These are phyloP conservation scores for Paraconiothyrium sp. DNA, from an alignment of 2,329 filamentous ascomycete genomes.

Conservation along the genomic window DNA sequence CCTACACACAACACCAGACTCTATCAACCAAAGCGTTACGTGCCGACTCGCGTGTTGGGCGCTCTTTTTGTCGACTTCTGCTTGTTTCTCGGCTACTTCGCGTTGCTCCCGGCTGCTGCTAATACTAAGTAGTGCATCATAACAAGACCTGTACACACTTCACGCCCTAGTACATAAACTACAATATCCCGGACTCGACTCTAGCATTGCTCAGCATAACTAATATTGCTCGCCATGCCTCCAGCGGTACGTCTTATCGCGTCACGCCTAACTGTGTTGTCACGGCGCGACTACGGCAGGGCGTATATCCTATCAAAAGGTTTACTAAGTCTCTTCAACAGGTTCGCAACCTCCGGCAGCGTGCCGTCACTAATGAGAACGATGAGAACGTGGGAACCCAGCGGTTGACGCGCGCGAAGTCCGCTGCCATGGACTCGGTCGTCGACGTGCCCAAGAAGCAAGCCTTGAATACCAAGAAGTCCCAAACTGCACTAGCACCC, in stretches of 20 bases:
- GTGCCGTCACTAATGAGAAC: conserved; percentile 88
- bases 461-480: conserved; percentile 56
- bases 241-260: conserved; percentile 59
- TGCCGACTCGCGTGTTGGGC: conserved; percentile 29
- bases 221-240: conserved; percentile 62
- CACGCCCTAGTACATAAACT: conserved; percentile 35
- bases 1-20: conserved; percentile 36
- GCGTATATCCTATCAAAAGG: conserved; percentile 11
- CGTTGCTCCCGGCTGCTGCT: conserved; percentile 33
- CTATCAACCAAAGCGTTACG: conserved; percentile 34
- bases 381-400: conserved; percentile 85
- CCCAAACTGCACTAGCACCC: conserved; percentile 45
- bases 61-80: conserved; percentile 36
- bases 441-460: conserved; percentile 69
- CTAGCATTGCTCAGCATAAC: conserved; percentile 48
- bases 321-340: conserved; percentile 57
- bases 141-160: conserved; percentile 46
- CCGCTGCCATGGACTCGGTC: conserved; percentile 69
- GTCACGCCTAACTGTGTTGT: conserved; percentile 21
- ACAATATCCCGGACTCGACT: conserved; percentile 33
- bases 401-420: conserved; percentile 92
- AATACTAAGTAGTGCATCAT: conserved; percentile 47
- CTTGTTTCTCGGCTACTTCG: conserved; percentile 26
- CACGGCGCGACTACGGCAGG: conserved; percentile 21
- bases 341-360: conserved; percentile 76